These are phyloP conservation scores for Fraxinus sp. DNA, from an alignment of 305 asterid species.

Conservation along the genomic window DNA sequence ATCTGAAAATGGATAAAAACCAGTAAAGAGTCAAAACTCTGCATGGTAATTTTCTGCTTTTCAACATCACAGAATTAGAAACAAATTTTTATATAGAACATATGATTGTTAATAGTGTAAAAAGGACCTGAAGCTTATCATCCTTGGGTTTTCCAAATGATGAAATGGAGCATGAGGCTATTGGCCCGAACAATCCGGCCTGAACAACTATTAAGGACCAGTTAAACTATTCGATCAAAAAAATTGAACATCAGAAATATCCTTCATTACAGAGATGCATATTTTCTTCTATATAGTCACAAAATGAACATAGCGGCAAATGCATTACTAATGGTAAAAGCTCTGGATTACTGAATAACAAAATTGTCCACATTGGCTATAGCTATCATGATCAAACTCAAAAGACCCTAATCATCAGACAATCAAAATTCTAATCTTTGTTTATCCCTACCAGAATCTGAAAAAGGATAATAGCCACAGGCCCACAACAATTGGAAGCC, in stretches of 20 bases:
- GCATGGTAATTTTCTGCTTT: background rate
- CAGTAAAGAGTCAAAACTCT: background rate
- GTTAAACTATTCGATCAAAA: background rate
- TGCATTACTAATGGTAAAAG: background rate
- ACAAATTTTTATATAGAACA: no score
- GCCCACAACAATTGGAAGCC: background rate
- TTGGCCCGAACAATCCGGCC: no score
- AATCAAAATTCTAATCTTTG: background rate
- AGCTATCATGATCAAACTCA: background rate
- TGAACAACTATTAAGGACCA: background rate
- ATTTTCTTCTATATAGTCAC: background rate
- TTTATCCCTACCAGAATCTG: background rate
- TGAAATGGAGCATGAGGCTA: no score
- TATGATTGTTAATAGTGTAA: no score
- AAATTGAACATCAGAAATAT: background rate
- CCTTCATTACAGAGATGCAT: background rate
- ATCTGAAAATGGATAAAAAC: slow-evolving; percentile 25
- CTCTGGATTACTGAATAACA: background rate
- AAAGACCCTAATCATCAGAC: background rate
- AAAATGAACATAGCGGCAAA: background rate
- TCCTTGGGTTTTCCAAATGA: no score
- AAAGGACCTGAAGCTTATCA: no score
- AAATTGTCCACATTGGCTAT: background rate
- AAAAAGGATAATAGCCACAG: background rate
- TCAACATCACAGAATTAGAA: no score